Evolutionary conservation across 352 stramenopile species (phyloP).

Genomic region (Blastocystis sp.): DNA sequence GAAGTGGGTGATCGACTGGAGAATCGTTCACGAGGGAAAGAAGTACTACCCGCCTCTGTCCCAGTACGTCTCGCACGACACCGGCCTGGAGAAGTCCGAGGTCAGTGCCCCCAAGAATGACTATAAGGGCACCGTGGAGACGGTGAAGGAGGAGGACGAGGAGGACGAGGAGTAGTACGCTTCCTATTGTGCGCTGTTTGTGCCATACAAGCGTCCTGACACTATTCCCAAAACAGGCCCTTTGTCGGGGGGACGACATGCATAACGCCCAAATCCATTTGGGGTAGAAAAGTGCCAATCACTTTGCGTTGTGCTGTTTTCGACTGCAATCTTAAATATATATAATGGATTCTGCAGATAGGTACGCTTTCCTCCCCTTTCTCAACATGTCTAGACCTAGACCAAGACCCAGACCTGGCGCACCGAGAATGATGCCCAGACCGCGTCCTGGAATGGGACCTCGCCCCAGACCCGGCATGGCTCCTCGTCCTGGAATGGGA

Average conservation of each 20-base stretch:
- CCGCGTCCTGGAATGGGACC: not conserved
- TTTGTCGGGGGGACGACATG: slow-evolving; percentile 16
- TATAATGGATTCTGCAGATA: slow-evolving; percentile 68
- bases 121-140: slow-evolving; percentile 66
- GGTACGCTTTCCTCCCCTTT: not conserved
- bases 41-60: slow-evolving; percentile 55
- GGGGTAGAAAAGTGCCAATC: not conserved
- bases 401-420: slow-evolving; percentile 63
- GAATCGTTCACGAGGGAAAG: slow-evolving; percentile 65
- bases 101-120: not conserved
- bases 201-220: not conserved
- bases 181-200: not conserved
- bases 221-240: not conserved
- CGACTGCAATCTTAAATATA: slow-evolving; percentile 32
- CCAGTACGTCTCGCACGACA: slow-evolving; percentile 8
- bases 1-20: slow-evolving; percentile 69
- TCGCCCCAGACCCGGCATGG: slow-evolving; percentile 38
- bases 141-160: slow-evolving; percentile 58
- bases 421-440: slow-evolving; percentile 8
- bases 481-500: slow-evolving; percentile 39
- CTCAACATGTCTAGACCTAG: slow-evolving; percentile 40
- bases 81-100: not conserved
- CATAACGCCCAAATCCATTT: slow-evolving; percentile 63
- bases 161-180: slow-evolving; percentile 46
- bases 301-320: slow-evolving; percentile 8